Evolutionary conservation across 225 moss, liverwort and hornwort genomes (phyloP).

Genomic region (Polytrichum formosum): DNA sequence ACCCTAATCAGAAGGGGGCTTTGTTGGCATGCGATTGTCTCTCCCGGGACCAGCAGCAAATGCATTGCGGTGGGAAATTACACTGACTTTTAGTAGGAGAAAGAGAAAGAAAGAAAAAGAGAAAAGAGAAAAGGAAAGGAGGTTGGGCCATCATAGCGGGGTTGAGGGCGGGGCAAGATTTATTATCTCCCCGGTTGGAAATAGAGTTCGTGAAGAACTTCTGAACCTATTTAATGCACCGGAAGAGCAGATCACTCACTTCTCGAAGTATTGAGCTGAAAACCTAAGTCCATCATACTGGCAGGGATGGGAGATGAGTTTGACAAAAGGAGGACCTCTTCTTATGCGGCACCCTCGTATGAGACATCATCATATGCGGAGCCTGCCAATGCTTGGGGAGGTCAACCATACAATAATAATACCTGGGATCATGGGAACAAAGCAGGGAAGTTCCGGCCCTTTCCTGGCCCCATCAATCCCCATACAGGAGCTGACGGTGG

Average conservation of each 20-base stretch:
- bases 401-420: slow-evolving; percentile 33
- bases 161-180: neutral
- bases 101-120: neutral
- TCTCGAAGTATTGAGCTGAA: slow-evolving; percentile 38
- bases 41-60: neutral
- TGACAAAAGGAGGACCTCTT: slow-evolving; percentile 55
- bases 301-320: slow-evolving; percentile 66
- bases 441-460: slow-evolving; percentile 22
- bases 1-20: neutral
- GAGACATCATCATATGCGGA: slow-evolving; percentile 50
- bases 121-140: neutral
- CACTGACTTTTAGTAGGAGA: too few species aligned
- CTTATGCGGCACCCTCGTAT: slow-evolving; percentile 28
- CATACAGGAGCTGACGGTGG: slow-evolving; percentile 25
- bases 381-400: slow-evolving; percentile 46
- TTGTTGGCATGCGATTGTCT: slow-evolving; percentile 4
- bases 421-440: slow-evolving; percentile 45
- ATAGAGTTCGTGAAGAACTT: neutral
- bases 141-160: neutral
- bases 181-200: neutral
- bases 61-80: neutral
- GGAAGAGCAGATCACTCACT: slow-evolving; percentile 20
- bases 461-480: slow-evolving; percentile 19
- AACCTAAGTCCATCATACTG: slow-evolving; percentile 44
- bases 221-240: neutral